Evolutionary conservation across 805 yeast species (phyloP).

Genomic region (Pichia rugopelliculosa): DNA sequence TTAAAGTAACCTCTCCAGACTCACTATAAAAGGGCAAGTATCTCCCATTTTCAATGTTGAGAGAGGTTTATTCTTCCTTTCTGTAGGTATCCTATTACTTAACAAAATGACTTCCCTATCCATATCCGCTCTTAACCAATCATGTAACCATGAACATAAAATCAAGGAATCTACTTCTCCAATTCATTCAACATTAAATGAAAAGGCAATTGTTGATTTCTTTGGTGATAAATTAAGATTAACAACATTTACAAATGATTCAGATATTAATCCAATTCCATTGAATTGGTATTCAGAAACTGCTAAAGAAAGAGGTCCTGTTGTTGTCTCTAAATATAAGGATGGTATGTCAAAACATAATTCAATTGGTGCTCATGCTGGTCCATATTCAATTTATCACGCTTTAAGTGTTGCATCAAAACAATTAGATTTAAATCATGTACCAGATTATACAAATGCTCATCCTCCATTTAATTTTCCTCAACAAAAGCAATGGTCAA

Average conservation of each 20-base stretch:
- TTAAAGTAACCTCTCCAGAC: too few relatives aligned
- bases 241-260: slow-evolving; percentile 48
- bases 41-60: neutral
- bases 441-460: slow-evolving; percentile 56
- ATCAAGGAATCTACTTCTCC: neutral
- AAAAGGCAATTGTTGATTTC: neutral
- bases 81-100: neutral
- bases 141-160: slow-evolving; percentile 3
- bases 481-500: slow-evolving; percentile 51
- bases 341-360: slow-evolving; percentile 48
- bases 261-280: slow-evolving; percentile 40
- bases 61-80: too few relatives aligned
- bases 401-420: slow-evolving; percentile 58
- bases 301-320: slow-evolving; percentile 46
- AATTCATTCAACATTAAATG: slow-evolving; percentile 10
- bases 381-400: slow-evolving; percentile 57
- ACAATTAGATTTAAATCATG: slow-evolving; percentile 44
- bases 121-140: neutral
- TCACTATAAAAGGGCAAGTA: neutral
- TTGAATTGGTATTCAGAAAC: slow-evolving; percentile 48
- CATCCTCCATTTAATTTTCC: slow-evolving; percentile 53
- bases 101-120: neutral
- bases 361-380: slow-evolving; percentile 59
- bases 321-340: slow-evolving; percentile 45
- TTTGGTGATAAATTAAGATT: slow-evolving; percentile 32